Evolutionary conservation across 352 stramenopile genomes (phyloP), one percentile per base, ranked within the genome.

Genomic region (Pythium dissimile): DNA sequence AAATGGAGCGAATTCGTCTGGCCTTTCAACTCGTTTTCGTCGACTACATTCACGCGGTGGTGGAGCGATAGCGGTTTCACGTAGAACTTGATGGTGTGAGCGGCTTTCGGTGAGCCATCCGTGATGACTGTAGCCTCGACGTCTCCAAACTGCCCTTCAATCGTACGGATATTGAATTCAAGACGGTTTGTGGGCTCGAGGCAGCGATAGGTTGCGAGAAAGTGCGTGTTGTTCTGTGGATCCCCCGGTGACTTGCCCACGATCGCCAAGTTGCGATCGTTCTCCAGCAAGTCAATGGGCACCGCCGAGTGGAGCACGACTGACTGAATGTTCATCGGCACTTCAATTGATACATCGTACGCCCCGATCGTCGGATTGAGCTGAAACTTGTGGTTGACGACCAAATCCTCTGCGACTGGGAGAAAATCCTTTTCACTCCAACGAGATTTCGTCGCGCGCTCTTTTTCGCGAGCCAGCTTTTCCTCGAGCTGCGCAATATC

Each of bases 41-140:
- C 67, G 9, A 78, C 64, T 11, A 88, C 78, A 32, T 73, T 91
- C 20, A 93, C 67, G 27, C 86, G 80, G 54, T 91, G 84, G 52
- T 94, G 86, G 11, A 95, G 55, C 16, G 81, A 94, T 11, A 95
- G 60, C 15, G 86, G 86, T 47, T 93, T 94, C 37, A 94, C 72
- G 41, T 80, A 81, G 58, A 92, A 83, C 51, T 81, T 85, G 47
- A 92, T 61, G 38, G 65, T 74, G 43, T 92, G 83, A 13, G 84
- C 83, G 2, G 70, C 73, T 32, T 82, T 85, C n/a, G 77, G 81
- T 35, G 77, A 66, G 8, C 71, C 73, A 18, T 87, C 75, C 1
- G 80, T 79, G 41, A 94, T 61, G 11, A 94, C 84, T 0, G 79
- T 93, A 13, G 67, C 83, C 49, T 92, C 75, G 16, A 95, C 62